phyloP scores from a whole-genome alignment of 2,329 filamentous ascomycete genomes.

The Claviceps digitariae region DNA sequence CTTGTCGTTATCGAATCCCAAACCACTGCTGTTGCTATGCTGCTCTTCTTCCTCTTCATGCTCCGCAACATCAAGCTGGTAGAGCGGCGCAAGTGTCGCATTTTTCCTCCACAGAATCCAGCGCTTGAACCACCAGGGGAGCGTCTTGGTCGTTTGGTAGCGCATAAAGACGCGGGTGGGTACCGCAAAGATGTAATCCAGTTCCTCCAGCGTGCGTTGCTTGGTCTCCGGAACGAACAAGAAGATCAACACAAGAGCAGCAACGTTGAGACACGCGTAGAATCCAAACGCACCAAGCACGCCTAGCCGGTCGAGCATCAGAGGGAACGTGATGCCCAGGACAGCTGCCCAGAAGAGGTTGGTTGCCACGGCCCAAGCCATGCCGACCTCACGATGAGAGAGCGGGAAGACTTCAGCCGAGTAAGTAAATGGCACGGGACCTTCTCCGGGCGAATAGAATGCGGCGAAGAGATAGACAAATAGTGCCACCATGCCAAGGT shows the following conservation, averaged over 20 bases:
- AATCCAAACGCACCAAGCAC: conserved; percentile 38
- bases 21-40: conserved; percentile 16
- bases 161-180: conserved; percentile 41
- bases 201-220: conserved; percentile 36
- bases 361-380: conserved; percentile 56
- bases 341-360: conserved; percentile 48
- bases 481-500: conserved; percentile 34
- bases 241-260: conserved; percentile 43
- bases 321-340: conserved; percentile 49
- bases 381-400: conserved; percentile 57
- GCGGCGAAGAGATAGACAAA: conserved; percentile 44
- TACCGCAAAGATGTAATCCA: conserved; percentile 49
- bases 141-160: conserved; percentile 41
- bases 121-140: conserved; percentile 48
- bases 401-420: conserved; percentile 57
- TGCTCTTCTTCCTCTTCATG: conserved; percentile 15
- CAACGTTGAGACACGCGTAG: conserved; percentile 41
- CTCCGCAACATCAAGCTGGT: conserved; percentile 24
- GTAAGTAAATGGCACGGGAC: conserved; percentile 55
- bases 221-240: conserved; percentile 46
- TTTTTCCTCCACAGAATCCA: conserved; percentile 38
- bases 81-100: conserved; percentile 27
- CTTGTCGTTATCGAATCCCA: conserved; percentile 24
- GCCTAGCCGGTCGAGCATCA: conserved; percentile 32
- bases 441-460: conserved; percentile 42